Percentiles rank a stretch among this genome's conserved stretches.
These are phyloP conservation scores for Termitomyces sp. DNA, from an alignment of 768 basidiomycete species.

Conservation along the genomic window DNA sequence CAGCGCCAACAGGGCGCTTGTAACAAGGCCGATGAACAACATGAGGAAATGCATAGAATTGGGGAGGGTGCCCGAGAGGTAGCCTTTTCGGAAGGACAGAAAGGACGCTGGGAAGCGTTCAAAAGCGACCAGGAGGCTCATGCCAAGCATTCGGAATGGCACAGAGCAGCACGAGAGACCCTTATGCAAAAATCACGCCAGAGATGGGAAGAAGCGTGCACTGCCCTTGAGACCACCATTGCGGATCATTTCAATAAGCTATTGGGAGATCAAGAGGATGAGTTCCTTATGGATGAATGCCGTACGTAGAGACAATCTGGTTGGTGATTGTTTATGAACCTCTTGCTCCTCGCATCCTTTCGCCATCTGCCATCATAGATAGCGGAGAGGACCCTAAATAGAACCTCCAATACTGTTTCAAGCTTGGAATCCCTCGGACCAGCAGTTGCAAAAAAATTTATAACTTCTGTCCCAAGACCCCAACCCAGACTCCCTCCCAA, in stretches of 20 bases:
- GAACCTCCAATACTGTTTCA: neutral
- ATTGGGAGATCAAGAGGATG: neutral
- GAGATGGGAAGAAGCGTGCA: neutral
- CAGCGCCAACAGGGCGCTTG: neutral
- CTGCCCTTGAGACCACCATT: neutral
- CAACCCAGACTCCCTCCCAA: no score
- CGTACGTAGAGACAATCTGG: neutral
- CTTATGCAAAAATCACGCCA: neutral
- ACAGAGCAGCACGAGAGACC: neutral
- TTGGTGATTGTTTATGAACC: neutral
- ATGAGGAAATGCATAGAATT: neutral
- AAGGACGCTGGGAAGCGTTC: neutral
- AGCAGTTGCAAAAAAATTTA: no score
- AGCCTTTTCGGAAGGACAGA: slow-evolving; percentile 3
- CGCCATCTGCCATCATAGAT: neutral
- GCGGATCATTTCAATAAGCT: slow-evolving; percentile 1
- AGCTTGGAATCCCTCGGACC: neutral
- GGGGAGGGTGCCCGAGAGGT: neutral
- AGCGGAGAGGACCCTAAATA: neutral
- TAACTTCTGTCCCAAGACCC: neutral
- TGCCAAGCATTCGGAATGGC: slow-evolving; percentile 3
- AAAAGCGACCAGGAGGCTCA: neutral
- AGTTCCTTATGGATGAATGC: neutral
- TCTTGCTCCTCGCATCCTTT: neutral
- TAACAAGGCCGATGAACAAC: neutral